Base-by-base conservation (phyloP, 2,329 filamentous ascomycete species). In the Fusarium sp. region DNA sequence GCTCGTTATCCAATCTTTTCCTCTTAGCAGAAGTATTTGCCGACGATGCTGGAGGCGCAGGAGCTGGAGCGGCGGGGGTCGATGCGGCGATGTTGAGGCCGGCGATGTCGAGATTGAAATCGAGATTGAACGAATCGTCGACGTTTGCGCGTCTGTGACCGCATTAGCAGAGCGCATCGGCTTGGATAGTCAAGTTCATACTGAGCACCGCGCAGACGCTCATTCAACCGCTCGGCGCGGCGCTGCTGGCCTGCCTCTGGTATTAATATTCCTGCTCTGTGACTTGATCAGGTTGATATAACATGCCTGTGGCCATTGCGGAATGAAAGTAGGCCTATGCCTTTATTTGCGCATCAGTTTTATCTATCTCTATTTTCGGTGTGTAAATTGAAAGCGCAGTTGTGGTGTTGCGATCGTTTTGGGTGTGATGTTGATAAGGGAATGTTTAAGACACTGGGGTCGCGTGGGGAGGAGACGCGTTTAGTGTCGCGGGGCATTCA, bases 131-230 rank as follows among this genome's bases (percentile, higher is more conserved):
- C 6, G 85, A 84, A 10, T 86, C 79, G 61, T 88, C 83, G 13
- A 88, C 78, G 69, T 87, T 81, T 53, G 84, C 80, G 65, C 81
- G 80, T 65, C 82, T 85, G 6, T 1, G 14, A 38, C 23, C 41
- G 64, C 31, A 43, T 54, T 39, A 57, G 45, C 23, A 37, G 35
- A 14, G 2, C 2, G 1, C 3, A 0, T 13, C n/a, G 4, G 4
- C 0, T 15, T 2, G 2, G 9, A 9, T 6, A 3, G 1, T 14
- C 27, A 9, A 13, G 2, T 11, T 72, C 82, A 64, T 79, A 87
- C 85, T 85, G 84, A 37, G 86, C 85, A 59, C 86, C 86, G 60
- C 86, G 85, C 71, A 89, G 82, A 70, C 86, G 85, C 76, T 87
- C 81, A 61, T 85, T 84, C 77, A 88, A 81, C 69, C 85, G 84